phyloP scores from a whole-genome alignment of 1,284 basidiomycete species.

The Taiwanofungus camphoratus region DNA sequence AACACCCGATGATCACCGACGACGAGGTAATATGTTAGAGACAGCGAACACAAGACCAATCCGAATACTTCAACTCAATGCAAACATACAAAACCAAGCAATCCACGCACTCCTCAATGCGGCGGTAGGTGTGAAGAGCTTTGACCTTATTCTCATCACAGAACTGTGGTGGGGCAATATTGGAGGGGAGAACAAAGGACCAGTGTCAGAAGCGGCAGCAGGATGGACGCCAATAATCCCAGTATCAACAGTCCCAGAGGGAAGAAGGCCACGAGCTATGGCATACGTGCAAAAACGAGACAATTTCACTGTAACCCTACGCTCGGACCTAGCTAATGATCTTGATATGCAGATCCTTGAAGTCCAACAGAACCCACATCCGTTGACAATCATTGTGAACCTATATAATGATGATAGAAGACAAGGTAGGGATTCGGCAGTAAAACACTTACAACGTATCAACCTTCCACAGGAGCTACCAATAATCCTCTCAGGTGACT shows the following conservation, averaged over 20 bases:
- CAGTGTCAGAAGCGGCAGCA: not conserved
- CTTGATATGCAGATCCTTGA: constrained; percentile 3
- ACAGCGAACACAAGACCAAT: not conserved
- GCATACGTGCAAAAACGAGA: not conserved
- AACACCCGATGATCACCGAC: not conserved
- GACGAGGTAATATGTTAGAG: not conserved
- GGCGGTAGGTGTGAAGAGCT: not conserved
- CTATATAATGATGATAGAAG: not conserved
- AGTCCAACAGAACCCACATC: not conserved
- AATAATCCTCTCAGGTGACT: not conserved
- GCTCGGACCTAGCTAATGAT: constrained; percentile 1
- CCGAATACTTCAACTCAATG: not conserved
- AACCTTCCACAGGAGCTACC: not conserved
- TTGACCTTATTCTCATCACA: not conserved
- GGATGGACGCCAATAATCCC: constrained; percentile 1
- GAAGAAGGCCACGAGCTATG: not conserved
- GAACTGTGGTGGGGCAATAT: constrained; percentile 3
- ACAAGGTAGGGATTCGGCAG: not conserved
- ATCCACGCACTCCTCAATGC: not conserved
- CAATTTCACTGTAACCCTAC: not conserved
- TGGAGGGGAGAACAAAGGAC: not conserved
- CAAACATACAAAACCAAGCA: not conserved
- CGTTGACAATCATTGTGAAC: constrained; percentile 1
- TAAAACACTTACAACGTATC: not conserved
- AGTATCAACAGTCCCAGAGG: not conserved